These are phyloP conservation scores for Notholithocarpus densiflorus DNA, from an alignment of 306 rosid species.

Conservation along the genomic window DNA sequence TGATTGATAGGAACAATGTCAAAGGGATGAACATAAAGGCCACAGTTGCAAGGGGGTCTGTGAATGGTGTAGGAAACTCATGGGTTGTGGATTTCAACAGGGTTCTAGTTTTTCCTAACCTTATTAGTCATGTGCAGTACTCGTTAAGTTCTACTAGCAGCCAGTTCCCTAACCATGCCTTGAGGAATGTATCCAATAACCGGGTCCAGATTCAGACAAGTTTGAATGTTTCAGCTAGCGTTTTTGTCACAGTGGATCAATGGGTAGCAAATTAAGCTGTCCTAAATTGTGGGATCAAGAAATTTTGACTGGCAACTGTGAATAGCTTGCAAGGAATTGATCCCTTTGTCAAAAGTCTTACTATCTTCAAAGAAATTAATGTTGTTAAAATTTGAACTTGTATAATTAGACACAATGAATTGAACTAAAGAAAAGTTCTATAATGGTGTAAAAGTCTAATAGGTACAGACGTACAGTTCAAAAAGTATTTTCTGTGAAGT, in stretches of 20 bases:
- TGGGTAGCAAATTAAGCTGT: conserved; percentile 18
- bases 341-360: not conserved
- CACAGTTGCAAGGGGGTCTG: conserved; percentile 48
- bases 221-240: conserved; percentile 40
- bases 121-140: conserved; percentile 70
- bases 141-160: conserved; percentile 34
- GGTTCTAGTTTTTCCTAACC: conserved; percentile 64
- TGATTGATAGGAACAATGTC: conserved; percentile 68
- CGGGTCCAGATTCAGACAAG: conserved; percentile 59
- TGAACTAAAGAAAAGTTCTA: no score
- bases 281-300: not conserved
- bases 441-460: no score
- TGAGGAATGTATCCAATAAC: conserved; percentile 63
- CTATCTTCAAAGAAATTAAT: no score
- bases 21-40: conserved; percentile 69
- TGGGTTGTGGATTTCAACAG: conserved; percentile 67
- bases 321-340: conserved; percentile 13
- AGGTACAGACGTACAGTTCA: no score
- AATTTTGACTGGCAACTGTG: conserved; percentile 26
- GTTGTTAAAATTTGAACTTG: no score
- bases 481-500: no score
- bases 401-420: no score
- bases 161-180: conserved; percentile 50
- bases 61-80: conserved; percentile 62
- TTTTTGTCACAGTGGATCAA: conserved; percentile 67